These are phyloP conservation scores for Aspergillus luchuensis DNA, from an alignment of 2,329 filamentous ascomycete species.

Conservation along the genomic window DNA sequence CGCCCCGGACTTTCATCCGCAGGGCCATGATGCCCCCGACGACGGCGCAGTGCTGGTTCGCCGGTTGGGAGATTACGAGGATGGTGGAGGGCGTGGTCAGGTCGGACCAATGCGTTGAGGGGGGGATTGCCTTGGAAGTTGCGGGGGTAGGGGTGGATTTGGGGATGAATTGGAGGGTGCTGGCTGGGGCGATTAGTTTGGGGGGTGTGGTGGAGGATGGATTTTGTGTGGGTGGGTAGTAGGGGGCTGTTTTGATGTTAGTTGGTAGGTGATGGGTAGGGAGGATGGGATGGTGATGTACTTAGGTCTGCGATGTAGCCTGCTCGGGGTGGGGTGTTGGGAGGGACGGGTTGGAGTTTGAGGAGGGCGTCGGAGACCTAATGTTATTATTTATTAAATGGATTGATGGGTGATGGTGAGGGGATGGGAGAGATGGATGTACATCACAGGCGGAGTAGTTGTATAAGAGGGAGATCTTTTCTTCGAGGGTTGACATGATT, in stretches of 20 bases:
- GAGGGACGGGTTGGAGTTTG: slow-evolving; percentile 57
- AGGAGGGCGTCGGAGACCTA: slow-evolving; percentile 72
- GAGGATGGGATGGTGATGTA: background rate
- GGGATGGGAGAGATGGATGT: slow-evolving; percentile 7
- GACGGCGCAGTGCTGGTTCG: slow-evolving; percentile 67
- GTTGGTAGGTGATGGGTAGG: slow-evolving; percentile 31
- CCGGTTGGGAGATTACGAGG: slow-evolving; percentile 67
- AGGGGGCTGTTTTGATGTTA: background rate
- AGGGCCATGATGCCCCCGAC: slow-evolving; percentile 76
- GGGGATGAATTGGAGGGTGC: background rate
- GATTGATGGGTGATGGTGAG: background rate
- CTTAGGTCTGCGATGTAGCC: slow-evolving; percentile 68
- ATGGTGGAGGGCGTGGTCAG: slow-evolving; percentile 61
- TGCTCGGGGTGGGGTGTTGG: slow-evolving; percentile 57
- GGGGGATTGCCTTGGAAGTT: slow-evolving; percentile 43
- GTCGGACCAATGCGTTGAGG: slow-evolving; percentile 69
- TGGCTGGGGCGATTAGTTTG: background rate
- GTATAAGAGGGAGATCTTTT: slow-evolving; percentile 36
- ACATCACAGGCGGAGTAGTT: slow-evolving; percentile 50
- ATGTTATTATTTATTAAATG: background rate
- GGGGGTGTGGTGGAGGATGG: too few species aligned
- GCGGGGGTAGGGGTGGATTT: slow-evolving; percentile 51
- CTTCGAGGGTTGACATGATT: slow-evolving; percentile 35
- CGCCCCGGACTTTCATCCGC: slow-evolving; percentile 65
- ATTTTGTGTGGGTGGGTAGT: background rate